Evolutionary conservation across 495 filamentous ascomycete genomes (phyloP).

Genomic region (Penicillium lividum): DNA sequence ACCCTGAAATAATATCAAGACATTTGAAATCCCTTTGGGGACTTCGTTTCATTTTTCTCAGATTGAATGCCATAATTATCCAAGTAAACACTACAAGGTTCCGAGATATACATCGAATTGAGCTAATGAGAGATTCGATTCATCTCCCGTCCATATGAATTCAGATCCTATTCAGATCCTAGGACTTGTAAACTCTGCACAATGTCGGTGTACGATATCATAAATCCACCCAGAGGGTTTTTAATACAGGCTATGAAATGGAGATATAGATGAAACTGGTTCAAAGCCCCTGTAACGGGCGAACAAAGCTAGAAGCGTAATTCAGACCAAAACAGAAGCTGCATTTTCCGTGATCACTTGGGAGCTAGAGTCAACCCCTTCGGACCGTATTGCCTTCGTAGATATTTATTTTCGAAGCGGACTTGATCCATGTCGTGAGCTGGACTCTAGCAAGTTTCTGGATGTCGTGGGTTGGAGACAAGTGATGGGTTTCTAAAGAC

Average conservation of each 20-base stretch:
- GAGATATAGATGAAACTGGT: constrained; percentile 78
- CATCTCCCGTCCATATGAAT: neutral
- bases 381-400: constrained; percentile 9
- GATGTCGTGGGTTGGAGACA: neutral
- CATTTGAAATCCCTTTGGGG: too few species aligned
- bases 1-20: too few species aligned
- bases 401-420: constrained; percentile 8
- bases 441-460: neutral
- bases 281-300: constrained; percentile 87
- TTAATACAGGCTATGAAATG: constrained; percentile 52
- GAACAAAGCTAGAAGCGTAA: constrained; percentile 69
- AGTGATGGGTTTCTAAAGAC: constrained; percentile 3
- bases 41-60: too few species aligned
- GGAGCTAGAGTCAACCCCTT: constrained; percentile 9
- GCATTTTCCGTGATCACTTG: constrained; percentile 30
- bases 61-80: too few species aligned
- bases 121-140: neutral
- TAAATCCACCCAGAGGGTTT: constrained; percentile 21
- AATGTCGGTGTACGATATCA: neutral
- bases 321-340: constrained; percentile 60
- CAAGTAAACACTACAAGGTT: too few species aligned
- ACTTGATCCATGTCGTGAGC: constrained; percentile 3
- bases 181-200: neutral
- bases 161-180: constrained; percentile 6
- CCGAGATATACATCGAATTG: neutral